Conservation (phyloP, 345 rosid species). For the Citrus inodora region DNA sequence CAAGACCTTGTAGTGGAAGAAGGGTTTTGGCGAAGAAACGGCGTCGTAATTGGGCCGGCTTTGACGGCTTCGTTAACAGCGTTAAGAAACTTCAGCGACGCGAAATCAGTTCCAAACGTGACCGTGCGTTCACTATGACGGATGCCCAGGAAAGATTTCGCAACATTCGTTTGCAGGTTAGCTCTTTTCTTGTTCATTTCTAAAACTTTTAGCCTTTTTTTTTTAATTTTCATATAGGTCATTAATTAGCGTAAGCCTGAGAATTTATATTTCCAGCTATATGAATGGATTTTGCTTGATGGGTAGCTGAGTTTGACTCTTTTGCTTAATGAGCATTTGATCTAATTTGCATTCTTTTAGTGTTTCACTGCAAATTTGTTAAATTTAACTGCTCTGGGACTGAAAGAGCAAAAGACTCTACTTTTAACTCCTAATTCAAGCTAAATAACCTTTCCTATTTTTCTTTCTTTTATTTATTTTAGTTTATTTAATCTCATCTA, state of each 20-base stretch:
- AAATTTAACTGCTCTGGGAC: background rate
- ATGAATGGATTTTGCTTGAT: background rate
- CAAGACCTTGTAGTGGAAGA: slow-evolving; percentile 57
- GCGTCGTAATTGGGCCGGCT: slow-evolving; percentile 34
- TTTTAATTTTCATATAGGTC: background rate
- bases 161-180: slow-evolving; percentile 71
- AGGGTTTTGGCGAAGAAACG: slow-evolving; percentile 60
- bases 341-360: background rate
- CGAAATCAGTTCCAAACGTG: slow-evolving; percentile 68
- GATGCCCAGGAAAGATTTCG: slow-evolving; percentile 87
- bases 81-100: slow-evolving; percentile 86
- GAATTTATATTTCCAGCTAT: background rate
- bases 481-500: background rate
- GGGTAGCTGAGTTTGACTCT: background rate
- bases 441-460: background rate
- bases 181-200: background rate
- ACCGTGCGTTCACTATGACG: slow-evolving; percentile 75
- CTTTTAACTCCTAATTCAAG: background rate
- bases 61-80: slow-evolving; percentile 60
- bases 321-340: background rate
- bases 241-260: background rate
- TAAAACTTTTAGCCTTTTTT: background rate
- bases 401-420: background rate
- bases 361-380: background rate
- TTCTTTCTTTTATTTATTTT: background rate